Percentiles rank a stretch among this genome's conserved stretches.
Conservation (phyloP, 306 rosid species). For the Glycine latifolia region DNA sequence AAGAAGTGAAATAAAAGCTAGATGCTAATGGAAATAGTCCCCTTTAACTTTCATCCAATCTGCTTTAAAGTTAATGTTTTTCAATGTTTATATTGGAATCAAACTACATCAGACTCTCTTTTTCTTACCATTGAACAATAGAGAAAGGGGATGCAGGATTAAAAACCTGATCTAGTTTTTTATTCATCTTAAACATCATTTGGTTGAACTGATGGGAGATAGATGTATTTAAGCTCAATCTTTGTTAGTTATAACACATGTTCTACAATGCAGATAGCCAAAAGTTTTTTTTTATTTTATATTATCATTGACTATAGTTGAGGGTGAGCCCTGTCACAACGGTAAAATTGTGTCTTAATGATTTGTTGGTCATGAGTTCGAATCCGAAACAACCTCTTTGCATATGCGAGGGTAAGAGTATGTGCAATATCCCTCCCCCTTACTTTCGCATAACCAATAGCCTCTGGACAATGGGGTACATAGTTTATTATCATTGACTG, state of each 20-base stretch:
- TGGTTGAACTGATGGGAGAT: slow-evolving; percentile 14
- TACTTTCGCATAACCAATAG: too few relatives aligned
- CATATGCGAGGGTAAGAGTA: too few relatives aligned
- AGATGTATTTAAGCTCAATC: not conserved
- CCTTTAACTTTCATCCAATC: not conserved
- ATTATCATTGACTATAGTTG: too few relatives aligned
- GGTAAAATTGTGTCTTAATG: too few relatives aligned
- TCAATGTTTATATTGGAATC: slow-evolving; percentile 10
- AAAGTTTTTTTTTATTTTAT: too few relatives aligned
- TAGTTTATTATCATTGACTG: not conserved
- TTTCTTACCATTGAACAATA: slow-evolving; percentile 4
- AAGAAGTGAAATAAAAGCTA: not conserved
- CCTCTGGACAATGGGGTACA: too few relatives aligned
- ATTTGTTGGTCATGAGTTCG: too few relatives aligned
- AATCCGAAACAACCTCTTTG: too few relatives aligned
- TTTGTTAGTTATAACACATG: not conserved
- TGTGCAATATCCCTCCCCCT: too few relatives aligned
- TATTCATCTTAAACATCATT: slow-evolving; percentile 2
- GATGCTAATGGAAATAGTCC: not conserved
- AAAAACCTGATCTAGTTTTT: not conserved
- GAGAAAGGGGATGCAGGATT: not conserved
- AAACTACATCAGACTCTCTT: slow-evolving; percentile 2
- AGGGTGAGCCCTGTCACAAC: too few relatives aligned
- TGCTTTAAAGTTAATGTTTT: slow-evolving; percentile 11
- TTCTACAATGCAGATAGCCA: slow-evolving; percentile 14